Percentiles rank a stretch among this genome's conserved stretches.
Conservation (phyloP, 345 rosid genomes). For the Populus euphratica region DNA sequence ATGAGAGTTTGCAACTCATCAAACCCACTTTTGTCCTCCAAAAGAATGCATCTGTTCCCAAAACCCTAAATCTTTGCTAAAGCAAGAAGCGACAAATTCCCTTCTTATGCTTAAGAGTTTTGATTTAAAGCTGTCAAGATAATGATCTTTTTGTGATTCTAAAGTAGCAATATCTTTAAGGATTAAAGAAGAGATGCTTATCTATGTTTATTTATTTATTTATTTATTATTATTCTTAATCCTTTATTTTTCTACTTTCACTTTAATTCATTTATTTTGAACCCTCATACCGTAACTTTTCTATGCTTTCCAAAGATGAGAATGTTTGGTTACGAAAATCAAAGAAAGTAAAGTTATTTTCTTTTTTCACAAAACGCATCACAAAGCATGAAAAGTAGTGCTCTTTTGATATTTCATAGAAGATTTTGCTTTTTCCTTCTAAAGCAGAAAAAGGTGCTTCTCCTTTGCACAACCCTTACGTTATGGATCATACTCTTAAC, state of each 20-base stretch:
- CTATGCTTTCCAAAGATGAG: slow-evolving; percentile 40
- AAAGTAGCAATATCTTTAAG: slow-evolving; percentile 46
- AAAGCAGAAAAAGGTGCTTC: slow-evolving; percentile 46
- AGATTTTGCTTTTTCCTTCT: slow-evolving; percentile 46
- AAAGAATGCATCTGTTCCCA: slow-evolving; percentile 10
- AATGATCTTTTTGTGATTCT: slow-evolving; percentile 45
- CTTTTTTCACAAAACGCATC: slow-evolving; percentile 37
- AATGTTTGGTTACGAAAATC: slow-evolving; percentile 43
- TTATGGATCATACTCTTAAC: slow-evolving; percentile 36
- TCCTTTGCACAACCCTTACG: slow-evolving; percentile 50
- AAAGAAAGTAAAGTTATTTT: slow-evolving; percentile 33
- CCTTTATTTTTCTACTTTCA: slow-evolving; percentile 8
- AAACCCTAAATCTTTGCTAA: background rate
- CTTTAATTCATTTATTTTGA: slow-evolving; percentile 16
- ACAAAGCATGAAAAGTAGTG: slow-evolving; percentile 48
- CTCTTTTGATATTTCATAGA: slow-evolving; percentile 41
- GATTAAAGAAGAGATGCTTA: slow-evolving; percentile 45
- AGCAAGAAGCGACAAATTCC: slow-evolving; percentile 40
- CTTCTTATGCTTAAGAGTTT: slow-evolving; percentile 35
- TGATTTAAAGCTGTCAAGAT: slow-evolving; percentile 39
- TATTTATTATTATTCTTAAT: background rate
- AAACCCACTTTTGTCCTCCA: slow-evolving; percentile 12
- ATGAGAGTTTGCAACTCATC: slow-evolving; percentile 8
- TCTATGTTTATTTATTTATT: background rate
- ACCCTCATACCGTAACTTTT: slow-evolving; percentile 20